Evolutionary conservation across 2,329 filamentous ascomycete species (phyloP).

Genomic region (Penicillium sp.): DNA sequence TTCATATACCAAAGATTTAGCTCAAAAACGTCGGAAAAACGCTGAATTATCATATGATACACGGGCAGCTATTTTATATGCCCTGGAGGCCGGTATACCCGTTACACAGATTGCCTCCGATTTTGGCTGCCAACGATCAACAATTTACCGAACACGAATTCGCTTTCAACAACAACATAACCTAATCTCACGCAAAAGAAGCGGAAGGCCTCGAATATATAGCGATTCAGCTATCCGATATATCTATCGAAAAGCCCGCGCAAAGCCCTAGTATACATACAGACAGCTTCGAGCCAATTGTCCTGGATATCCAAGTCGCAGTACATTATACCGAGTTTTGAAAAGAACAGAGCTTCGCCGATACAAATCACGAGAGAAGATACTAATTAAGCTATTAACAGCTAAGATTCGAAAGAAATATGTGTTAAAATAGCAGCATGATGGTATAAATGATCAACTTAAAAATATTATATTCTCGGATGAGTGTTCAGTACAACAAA

Average conservation of each 20-base stretch:
- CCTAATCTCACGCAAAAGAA: too few relatives aligned
- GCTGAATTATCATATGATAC: too few relatives aligned
- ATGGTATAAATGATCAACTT: background rate
- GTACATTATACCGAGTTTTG: too few relatives aligned
- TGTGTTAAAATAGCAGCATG: background rate
- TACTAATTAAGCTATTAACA: background rate
- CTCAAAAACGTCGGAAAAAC: too few relatives aligned
- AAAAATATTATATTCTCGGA: conserved; percentile 1
- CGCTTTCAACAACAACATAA: too few relatives aligned
- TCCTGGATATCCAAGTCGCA: background rate
- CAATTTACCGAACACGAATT: too few relatives aligned
- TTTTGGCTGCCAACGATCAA: too few relatives aligned
- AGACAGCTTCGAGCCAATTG: background rate
- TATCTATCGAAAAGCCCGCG: background rate
- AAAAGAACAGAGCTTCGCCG: too few relatives aligned
- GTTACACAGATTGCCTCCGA: too few relatives aligned
- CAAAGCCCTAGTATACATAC: background rate
- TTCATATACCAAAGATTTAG: too few relatives aligned
- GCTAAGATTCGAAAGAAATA: background rate
- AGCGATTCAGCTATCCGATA: background rate
- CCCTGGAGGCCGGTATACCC: too few relatives aligned
- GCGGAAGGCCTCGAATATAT: background rate
- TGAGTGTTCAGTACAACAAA: background rate
- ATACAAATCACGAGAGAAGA: background rate
- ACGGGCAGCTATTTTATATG: too few relatives aligned